phyloP scores from a whole-genome alignment of 495 filamentous ascomycete species.

The Aspergillus baeticus region DNA sequence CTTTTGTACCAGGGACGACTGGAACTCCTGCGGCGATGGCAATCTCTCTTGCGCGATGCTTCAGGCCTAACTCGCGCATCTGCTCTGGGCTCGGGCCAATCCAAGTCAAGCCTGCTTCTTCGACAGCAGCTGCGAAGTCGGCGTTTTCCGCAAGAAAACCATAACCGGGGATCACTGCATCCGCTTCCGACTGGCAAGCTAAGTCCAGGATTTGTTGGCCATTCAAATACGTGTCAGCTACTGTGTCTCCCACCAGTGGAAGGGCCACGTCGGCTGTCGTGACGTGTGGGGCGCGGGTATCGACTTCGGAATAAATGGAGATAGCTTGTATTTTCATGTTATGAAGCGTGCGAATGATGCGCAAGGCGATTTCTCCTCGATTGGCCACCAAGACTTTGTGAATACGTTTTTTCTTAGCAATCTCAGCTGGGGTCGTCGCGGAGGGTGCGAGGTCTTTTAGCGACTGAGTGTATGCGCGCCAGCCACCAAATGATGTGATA shows the following conservation, averaged over 20 bases:
- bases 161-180: slow-evolving; percentile 54
- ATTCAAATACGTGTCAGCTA: slow-evolving; percentile 3
- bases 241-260: neutral
- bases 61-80: slow-evolving; percentile 55
- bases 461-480: slow-evolving; percentile 16
- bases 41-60: slow-evolving; percentile 51
- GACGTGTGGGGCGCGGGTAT: neutral
- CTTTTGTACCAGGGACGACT: slow-evolving; percentile 50
- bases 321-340: slow-evolving; percentile 5
- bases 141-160: slow-evolving; percentile 60
- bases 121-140: slow-evolving; percentile 47
- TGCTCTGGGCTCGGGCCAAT: slow-evolving; percentile 50
- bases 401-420: neutral
- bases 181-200: neutral
- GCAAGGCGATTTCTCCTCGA: slow-evolving; percentile 8
- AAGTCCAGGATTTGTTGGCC: slow-evolving; percentile 1
- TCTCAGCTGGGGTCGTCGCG: neutral
- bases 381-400: neutral
- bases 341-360: slow-evolving; percentile 4
- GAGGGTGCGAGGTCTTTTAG: neutral
- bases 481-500: slow-evolving; percentile 17
- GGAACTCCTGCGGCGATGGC: slow-evolving; percentile 48
- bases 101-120: slow-evolving; percentile 48
- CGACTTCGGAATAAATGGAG: slow-evolving; percentile 1
- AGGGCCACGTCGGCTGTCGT: neutral